Evolutionary conservation across 2,329 filamentous ascomycete genomes (phyloP).

Genomic region (Fusarium secorum): DNA sequence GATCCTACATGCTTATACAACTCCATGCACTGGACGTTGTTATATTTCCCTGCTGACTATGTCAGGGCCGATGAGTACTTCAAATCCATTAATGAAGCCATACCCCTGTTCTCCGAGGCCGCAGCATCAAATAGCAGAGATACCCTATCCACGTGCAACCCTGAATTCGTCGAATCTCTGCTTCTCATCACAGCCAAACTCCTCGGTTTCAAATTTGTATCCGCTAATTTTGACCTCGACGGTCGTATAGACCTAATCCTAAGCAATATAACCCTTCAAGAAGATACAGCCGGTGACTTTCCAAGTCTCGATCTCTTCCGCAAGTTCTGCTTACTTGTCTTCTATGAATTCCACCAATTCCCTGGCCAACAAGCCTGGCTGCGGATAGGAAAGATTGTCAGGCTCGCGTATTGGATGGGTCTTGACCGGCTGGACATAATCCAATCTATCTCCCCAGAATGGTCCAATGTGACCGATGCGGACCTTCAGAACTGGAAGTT

Average conservation of each 20-base stretch:
- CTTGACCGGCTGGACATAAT: neutral
- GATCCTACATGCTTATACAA: rapidly evolving
- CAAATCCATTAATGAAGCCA: neutral
- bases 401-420: neutral
- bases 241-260: neutral
- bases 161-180: neutral
- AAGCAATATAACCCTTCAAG: neutral
- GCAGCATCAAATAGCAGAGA: neutral
- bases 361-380: neutral
- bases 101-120: neutral
- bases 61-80: neutral
- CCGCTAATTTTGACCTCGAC: neutral
- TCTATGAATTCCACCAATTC: neutral
- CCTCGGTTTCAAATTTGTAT: neutral
- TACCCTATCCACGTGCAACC: neutral
- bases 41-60: neutral
- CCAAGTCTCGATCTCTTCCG: neutral
- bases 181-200: neutral
- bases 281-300: neutral
- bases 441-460: neutral
- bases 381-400: neutral
- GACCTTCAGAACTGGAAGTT: neutral
- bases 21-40: rapidly evolving
- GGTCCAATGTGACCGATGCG: neutral
- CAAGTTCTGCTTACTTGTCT: neutral